Conservation (phyloP, 768 basidiomycete species). For the button mushroom (Agaricus bisporus) region DNA sequence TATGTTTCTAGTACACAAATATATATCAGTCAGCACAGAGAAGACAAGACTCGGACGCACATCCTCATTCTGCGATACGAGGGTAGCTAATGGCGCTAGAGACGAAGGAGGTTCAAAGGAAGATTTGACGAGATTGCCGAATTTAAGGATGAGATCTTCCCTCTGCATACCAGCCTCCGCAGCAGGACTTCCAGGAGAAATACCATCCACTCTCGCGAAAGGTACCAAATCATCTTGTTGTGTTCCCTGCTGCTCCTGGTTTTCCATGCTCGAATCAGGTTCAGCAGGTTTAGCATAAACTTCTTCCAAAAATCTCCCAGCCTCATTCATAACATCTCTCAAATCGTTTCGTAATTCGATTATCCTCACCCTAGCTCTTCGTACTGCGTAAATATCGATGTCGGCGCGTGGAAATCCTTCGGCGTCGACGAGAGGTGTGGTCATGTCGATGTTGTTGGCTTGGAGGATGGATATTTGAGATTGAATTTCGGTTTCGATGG, state of each 20-base stretch:
- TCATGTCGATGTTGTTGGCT: conserved; percentile 57
- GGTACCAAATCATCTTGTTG: conserved; percentile 26
- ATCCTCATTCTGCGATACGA: conserved; percentile 77
- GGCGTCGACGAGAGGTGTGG: conserved; percentile 71
- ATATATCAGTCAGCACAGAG: background rate
- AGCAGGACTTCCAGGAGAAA: conserved; percentile 80
- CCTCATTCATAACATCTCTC: conserved; percentile 52
- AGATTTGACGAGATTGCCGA: conserved; percentile 53
- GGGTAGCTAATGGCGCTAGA: conserved; percentile 61
- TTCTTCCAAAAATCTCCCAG: conserved; percentile 61
- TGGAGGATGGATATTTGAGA: conserved; percentile 56
- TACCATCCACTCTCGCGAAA: conserved; percentile 79
- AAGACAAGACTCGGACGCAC: conserved; percentile 34
- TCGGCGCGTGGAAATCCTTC: conserved; percentile 90
- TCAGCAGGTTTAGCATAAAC: conserved; percentile 40
- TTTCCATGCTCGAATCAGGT: background rate
- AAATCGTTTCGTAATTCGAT: conserved; percentile 80
- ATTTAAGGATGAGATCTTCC: conserved; percentile 69
- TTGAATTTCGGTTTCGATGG: conserved; percentile 67
- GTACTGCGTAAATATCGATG: conserved; percentile 77
- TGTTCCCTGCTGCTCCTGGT: conserved; percentile 1
- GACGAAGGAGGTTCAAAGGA: conserved; percentile 42
- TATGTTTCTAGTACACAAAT: conserved; percentile 38
- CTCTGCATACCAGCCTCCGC: conserved; percentile 66
- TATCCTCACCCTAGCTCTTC: conserved; percentile 70